Conservation (phyloP, 495 filamentous ascomycete species). For the Penicillium soppii region DNA sequence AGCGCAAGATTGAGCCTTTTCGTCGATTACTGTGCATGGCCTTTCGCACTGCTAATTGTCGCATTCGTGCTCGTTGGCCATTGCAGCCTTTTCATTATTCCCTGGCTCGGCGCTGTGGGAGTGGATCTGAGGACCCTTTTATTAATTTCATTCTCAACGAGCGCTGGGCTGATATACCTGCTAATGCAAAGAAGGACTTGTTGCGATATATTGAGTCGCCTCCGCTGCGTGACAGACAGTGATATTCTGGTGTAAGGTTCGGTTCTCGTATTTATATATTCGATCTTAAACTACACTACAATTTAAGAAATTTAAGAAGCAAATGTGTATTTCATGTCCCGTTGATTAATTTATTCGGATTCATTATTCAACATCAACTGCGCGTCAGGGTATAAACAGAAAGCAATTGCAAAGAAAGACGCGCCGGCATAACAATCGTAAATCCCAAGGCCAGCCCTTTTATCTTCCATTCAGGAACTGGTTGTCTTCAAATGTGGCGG, state of each 20-base stretch:
- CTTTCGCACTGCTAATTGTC: slow-evolving; percentile 31
- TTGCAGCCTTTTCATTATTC: slow-evolving; percentile 25
- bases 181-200: slow-evolving; percentile 14
- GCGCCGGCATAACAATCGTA: slow-evolving; percentile 5
- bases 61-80: slow-evolving; percentile 34
- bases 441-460: neutral
- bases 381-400: slow-evolving; percentile 3
- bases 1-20: slow-evolving; percentile 34
- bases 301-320: neutral
- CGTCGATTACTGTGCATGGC: slow-evolving; percentile 26
- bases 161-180: slow-evolving; percentile 34
- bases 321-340: neutral
- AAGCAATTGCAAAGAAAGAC: neutral
- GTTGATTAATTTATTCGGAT: neutral
- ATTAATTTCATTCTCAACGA: slow-evolving; percentile 28
- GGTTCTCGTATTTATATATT: no score
- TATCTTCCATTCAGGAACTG: neutral
- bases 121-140: slow-evolving; percentile 35
- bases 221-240: neutral
- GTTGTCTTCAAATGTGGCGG: neutral
- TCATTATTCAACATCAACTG: neutral
- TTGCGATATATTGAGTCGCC: slow-evolving; percentile 23
- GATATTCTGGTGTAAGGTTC: no score
- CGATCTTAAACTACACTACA: neutral
- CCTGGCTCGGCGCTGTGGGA: slow-evolving; percentile 25